Percentiles rank a stretch among this genome's conserved stretches.
Evolutionary conservation across 177 flowering plant genomes (phyloP).

Genomic region (Vitis hybrid): DNA sequence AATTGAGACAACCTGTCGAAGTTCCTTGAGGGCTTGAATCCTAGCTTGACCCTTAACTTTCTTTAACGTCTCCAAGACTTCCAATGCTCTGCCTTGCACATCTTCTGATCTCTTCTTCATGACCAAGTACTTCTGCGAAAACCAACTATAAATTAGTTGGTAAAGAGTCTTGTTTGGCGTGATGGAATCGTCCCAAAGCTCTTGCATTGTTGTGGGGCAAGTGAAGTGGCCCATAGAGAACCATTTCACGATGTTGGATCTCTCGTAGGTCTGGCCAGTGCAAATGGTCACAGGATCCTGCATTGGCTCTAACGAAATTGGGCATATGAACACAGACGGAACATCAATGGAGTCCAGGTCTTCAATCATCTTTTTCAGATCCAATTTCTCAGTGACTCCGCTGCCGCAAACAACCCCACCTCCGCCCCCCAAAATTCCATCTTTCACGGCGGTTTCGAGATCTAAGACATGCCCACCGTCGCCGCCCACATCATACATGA

Average conservation of each 20-base stretch:
- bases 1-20: constrained; percentile 47
- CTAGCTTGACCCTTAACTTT: constrained; percentile 73
- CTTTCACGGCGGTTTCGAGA: constrained; percentile 77
- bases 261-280: constrained; percentile 86
- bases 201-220: constrained; percentile 89
- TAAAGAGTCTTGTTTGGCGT: constrained; percentile 72
- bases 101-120: constrained; percentile 83
- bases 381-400: constrained; percentile 51
- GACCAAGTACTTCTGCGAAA: constrained; percentile 58
- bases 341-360: constrained; percentile 63
- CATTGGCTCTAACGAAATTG: constrained; percentile 83
- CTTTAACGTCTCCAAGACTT: constrained; percentile 59
- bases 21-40: constrained; percentile 71
- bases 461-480: constrained; percentile 64
- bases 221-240: constrained; percentile 64
- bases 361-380: constrained; percentile 69
- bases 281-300: constrained; percentile 84
- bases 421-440: constrained; percentile 60
- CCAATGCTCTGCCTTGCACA: constrained; percentile 66
- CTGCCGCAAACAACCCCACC: constrained; percentile 28
- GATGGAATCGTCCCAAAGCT: constrained; percentile 76
- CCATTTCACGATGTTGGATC: constrained; percentile 82
- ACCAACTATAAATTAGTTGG: constrained; percentile 68
- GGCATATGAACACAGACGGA: constrained; percentile 81
- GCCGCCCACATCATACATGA: constrained; percentile 41